Evolutionary conservation across 2,329 filamentous ascomycete genomes (phyloP).

Genomic region (Pseudogymnoascus sp.): DNA sequence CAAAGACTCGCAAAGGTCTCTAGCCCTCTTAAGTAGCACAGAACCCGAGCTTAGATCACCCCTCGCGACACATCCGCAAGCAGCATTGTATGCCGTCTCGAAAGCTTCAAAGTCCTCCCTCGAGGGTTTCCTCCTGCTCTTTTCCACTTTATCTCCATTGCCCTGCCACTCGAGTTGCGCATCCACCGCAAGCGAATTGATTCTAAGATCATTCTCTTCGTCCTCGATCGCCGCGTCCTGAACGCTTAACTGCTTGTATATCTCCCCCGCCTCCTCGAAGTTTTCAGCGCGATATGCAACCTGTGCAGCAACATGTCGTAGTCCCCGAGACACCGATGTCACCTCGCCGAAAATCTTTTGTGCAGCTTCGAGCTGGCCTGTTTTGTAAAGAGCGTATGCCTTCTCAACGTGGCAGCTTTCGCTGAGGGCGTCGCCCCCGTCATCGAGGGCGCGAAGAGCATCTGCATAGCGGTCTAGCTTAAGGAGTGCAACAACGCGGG

Average conservation of each 20-base stretch:
- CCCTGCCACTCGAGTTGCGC: conserved; percentile 67
- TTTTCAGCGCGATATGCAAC: conserved; percentile 66
- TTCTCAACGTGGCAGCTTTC: conserved; percentile 57
- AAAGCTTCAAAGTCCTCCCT: conserved; percentile 64
- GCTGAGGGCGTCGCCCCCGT: conserved; percentile 52
- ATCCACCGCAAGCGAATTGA: conserved; percentile 65
- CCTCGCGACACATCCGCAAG: conserved; percentile 62
- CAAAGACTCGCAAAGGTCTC: conserved; percentile 61
- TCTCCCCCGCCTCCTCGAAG: conserved; percentile 55
- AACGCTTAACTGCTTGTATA: conserved; percentile 52
- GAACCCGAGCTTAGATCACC: conserved; percentile 58
- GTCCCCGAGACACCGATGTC: conserved; percentile 21
- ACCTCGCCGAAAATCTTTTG: conserved; percentile 28
- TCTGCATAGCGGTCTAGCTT: conserved; percentile 79
- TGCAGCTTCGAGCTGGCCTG: conserved; percentile 59
- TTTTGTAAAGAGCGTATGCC: conserved; percentile 78
- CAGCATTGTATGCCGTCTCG: conserved; percentile 74
- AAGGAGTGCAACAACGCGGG: conserved; percentile 64
- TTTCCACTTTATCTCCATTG: conserved; percentile 24
- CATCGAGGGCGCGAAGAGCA: conserved; percentile 59
- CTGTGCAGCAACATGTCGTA: conserved; percentile 51
- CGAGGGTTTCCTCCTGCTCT: conserved; percentile 39
- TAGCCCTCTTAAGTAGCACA: conserved; percentile 59
- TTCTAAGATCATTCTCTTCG: conserved; percentile 65
- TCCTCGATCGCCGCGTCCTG: conserved; percentile 38